Conservation (phyloP, 2,329 filamentous ascomycete species). For the Lecanoromycetidae sp. region DNA sequence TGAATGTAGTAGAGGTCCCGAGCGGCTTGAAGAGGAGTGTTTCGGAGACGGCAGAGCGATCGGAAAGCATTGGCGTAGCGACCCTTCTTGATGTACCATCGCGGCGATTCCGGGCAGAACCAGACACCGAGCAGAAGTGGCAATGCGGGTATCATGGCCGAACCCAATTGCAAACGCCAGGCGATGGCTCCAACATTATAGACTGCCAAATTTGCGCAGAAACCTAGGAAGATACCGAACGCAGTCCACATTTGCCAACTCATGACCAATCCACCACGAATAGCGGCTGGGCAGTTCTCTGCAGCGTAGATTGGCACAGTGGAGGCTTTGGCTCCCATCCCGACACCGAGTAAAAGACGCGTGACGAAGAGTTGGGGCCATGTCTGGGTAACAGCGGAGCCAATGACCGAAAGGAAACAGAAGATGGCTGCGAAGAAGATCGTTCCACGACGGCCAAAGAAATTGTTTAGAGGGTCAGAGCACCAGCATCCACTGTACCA, state of each 20-base stretch:
- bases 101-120: constrained; percentile 52
- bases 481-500: constrained; percentile 49
- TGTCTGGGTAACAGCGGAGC: constrained; percentile 47
- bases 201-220: constrained; percentile 52
- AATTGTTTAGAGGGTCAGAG: constrained; percentile 51
- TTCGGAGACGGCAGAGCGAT: constrained; percentile 46
- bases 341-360: constrained; percentile 47
- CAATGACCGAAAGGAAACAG: constrained; percentile 56
- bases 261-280: constrained; percentile 47
- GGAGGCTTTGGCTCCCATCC: constrained; percentile 50
- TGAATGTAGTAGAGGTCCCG: constrained; percentile 52
- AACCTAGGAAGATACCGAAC: constrained; percentile 56
- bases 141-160: constrained; percentile 53
- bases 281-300: constrained; percentile 39
- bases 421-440: constrained; percentile 54
- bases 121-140: constrained; percentile 47
- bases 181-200: constrained; percentile 46
- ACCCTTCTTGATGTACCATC: constrained; percentile 57
- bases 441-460: constrained; percentile 48
- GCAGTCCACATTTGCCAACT: constrained; percentile 43
- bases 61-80: constrained; percentile 49
- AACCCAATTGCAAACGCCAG: constrained; percentile 54
- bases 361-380: constrained; percentile 48
- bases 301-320: constrained; percentile 45
- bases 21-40: constrained; percentile 47